A percentile compares a stretch with the other conserved stretches of the same genome.
Evolutionary conservation across 2,329 filamentous ascomycete genomes (phyloP).

Genomic region (Trichophyton equinum): DNA sequence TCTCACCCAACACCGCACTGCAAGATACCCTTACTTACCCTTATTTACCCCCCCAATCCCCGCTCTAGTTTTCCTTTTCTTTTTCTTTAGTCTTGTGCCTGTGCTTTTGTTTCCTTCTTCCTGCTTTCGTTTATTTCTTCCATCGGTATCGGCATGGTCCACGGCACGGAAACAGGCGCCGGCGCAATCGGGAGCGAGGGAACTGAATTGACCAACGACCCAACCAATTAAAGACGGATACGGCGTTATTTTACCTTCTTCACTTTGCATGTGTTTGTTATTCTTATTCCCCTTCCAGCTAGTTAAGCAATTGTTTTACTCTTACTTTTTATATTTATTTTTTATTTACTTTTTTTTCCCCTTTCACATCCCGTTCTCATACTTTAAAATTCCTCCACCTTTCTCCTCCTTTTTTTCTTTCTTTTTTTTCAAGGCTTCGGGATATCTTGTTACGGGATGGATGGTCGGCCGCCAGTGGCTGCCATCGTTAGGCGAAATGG

Average conservation of each 20-base stretch:
- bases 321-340: not conserved
- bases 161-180: constrained; percentile 1
- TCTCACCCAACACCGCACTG: not conserved
- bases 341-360: not conserved
- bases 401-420: not conserved
- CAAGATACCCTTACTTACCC: not conserved
- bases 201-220: not conserved
- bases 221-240: constrained; percentile 4
- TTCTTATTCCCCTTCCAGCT: not conserved
- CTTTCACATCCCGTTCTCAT: not conserved
- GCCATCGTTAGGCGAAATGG: not conserved
- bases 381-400: too few species aligned
- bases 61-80: not conserved
- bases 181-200: not conserved
- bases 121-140: not conserved
- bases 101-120: not conserved
- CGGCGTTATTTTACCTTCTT: not conserved
- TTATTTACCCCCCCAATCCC: not conserved
- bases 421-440: not conserved
- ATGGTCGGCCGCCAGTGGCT: not conserved
- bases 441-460: not conserved
- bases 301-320: not conserved
- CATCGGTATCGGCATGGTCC: not conserved
- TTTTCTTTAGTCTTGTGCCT: too few species aligned
- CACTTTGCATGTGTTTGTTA: not conserved